Evolutionary conservation across 2,329 filamentous ascomycete species (phyloP).

Genomic region (Alternaria arborescens): DNA sequence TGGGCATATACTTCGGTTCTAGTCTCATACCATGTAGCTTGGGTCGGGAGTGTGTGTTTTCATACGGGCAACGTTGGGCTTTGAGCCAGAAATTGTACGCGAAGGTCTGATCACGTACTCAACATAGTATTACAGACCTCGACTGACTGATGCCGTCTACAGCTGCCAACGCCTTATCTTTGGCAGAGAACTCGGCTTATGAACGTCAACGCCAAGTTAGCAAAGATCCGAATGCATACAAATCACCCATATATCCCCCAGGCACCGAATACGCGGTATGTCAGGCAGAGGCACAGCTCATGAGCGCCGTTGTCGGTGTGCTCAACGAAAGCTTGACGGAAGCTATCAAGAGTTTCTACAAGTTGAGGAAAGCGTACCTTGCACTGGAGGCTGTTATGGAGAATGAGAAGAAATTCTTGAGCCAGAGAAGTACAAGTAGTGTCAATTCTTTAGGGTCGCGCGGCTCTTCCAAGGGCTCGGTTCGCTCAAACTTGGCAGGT

Average conservation of each 20-base stretch:
- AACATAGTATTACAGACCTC: not conserved
- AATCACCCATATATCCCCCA: constrained; percentile 75
- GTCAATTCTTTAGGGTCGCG: constrained; percentile 33
- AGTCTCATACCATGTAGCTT: constrained; percentile 60
- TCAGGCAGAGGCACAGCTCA: constrained; percentile 84
- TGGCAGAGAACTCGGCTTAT: constrained; percentile 79
- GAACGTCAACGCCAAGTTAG: constrained; percentile 79
- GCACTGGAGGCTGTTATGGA: constrained; percentile 81
- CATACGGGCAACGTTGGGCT: constrained; percentile 84
- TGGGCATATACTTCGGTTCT: not conserved
- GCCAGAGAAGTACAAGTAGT: constrained; percentile 46
- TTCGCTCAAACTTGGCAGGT: constrained; percentile 22
- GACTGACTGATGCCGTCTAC: constrained; percentile 17
- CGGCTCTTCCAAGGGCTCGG: constrained; percentile 33
- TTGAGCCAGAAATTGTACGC: constrained; percentile 90
- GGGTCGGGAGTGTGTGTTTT: constrained; percentile 84
- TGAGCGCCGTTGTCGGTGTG: constrained; percentile 87
- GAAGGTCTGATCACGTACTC: constrained; percentile 61
- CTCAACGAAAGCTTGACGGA: constrained; percentile 93
- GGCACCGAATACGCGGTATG: constrained; percentile 89
- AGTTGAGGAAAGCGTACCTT: constrained; percentile 85
- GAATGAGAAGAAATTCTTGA: constrained; percentile 71
- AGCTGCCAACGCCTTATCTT: constrained; percentile 74
- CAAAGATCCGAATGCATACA: constrained; percentile 65
- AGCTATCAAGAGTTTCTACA: constrained; percentile 90